phyloP scores from a whole-genome alignment of 2,329 filamentous ascomycete species.

The Neopestalotiopsis sp. region DNA sequence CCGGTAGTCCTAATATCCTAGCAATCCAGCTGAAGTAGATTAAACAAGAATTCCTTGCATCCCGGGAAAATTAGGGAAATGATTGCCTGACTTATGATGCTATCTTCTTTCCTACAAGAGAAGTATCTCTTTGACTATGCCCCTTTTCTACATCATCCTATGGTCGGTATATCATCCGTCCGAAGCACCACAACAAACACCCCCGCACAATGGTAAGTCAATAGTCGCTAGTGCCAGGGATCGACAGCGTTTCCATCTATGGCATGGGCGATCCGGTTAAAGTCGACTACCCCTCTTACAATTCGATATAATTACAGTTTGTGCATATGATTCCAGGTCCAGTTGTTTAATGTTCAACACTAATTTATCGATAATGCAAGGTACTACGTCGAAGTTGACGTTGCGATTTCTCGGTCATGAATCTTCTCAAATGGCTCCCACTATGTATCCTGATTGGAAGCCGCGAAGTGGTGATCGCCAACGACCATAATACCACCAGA shows the following conservation, averaged over 20 bases:
- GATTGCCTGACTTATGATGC: too few species aligned
- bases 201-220: conserved; percentile 28
- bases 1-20: too few species aligned
- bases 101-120: too few species aligned
- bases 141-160: neutral
- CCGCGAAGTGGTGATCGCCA: conserved; percentile 19
- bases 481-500: neutral
- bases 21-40: too few species aligned
- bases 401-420: conserved; percentile 10
- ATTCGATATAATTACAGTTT: neutral
- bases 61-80: too few species aligned
- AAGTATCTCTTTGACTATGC: too few species aligned
- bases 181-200: conserved; percentile 19
- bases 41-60: too few species aligned
- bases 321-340: too few species aligned
- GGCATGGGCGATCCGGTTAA: conserved; percentile 23
- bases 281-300: conserved; percentile 22
- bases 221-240: conserved; percentile 6
- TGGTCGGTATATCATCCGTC: conserved; percentile 28
- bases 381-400: neutral
- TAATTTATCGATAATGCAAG: too few species aligned
- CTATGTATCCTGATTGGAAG: conserved; percentile 15
- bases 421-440: conserved; percentile 9
- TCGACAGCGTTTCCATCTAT: conserved; percentile 21
- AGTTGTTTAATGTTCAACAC: neutral